Base-by-base conservation (phyloP, 164 flowering plant species). In the Magnolia officinalis region DNA sequence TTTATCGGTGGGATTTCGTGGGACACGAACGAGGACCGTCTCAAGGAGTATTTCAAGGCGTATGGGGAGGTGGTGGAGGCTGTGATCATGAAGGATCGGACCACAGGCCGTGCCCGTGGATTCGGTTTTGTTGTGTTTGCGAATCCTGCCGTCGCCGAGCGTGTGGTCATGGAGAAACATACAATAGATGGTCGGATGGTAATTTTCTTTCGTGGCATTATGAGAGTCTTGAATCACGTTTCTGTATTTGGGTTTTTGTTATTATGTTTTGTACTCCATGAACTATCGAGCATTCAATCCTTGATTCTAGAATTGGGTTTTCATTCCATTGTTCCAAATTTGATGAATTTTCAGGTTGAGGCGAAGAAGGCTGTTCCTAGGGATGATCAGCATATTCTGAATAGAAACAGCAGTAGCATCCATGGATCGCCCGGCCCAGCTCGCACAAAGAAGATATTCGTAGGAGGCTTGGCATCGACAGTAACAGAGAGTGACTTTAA, bases 1-100 rank as follows among this genome's bases (percentile, higher is more conserved):
- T 95, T 93, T 81, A 86, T 95, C 66, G 98, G 98, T 76, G 98
- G 97, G 78, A 90, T 92, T 78, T 93, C 97, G 0, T 93, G 96
- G 96, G 96, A 91, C 81, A 91, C 96, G 9, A 88, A 88, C 80
- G 96, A 93, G 73, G 95, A 90, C 72, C 91, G 90, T 50, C 89
- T 95, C 66, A 89, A 81, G 81, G 96, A 91, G 58, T 90, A 95
- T 69, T 95, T 95, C 80, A 75, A 84, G 52, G 79, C 74, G 6
- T 95, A 86, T 84, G 98, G 98, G 18, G 93, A 92, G 59, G 95
- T 95, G 49, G 89, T 89, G 71, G 97, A 95, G 77, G 92, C 95
- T 24, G 91, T 95, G 79, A 91, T 95, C 82, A 93, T 95, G 97
- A 89, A 87, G 76, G 97, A 95, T 86, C 88, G 96, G 45, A 79